Base-by-base conservation (phyloP, 495 filamentous ascomycete genomes). In the Podospora comata region DNA sequence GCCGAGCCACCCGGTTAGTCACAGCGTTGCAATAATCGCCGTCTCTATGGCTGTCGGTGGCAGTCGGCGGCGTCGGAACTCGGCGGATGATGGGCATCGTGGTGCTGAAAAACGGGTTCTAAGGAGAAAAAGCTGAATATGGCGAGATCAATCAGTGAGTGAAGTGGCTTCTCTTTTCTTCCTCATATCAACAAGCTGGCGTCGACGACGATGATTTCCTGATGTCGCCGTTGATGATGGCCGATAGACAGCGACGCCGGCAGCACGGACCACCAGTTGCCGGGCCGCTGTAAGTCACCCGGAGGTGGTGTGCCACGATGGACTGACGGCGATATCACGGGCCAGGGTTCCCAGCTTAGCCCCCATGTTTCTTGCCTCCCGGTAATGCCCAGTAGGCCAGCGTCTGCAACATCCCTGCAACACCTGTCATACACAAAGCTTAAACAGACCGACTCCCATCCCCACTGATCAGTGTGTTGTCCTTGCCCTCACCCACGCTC, bases 301-400 rank as follows among this genome's bases (percentile, higher is more conserved):
- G 54, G 2, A 4, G n/a, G 59, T 34, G 16, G 59, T 69, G 68
- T 55, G 68, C 65, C 64, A 70, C 68, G 56, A 60, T 70, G 20
- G 60, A 16, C 15, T 64, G 68, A 70, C 53, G 18, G 19, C n/a
- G 13, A 2, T 1, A 48, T n/a, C 1, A 30, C 4, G 65, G 55
- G 13, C 28, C 59, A 27, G 59, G 20, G 2, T 61, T 32, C 59
- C 59, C 20, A 27, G 28, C 23, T 32, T 23, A 20, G 0, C 5
- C 2, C 34, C 5, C 34, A 39, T 5, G 11, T 5, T 6, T 11
- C 5, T 11, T 39, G 6, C 34, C 11, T 39, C 34, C 34, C 34
- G 34, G 11, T 1, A 39, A 16, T 48, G 15, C 39, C 39, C 39
- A 16, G 39, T 11, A 48, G 13, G 7, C 39, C 39, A 3, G 39